Evolutionary conservation across 306 rosid genomes (phyloP), one percentile per base, ranked within the genome.

Genomic region (Rubus parviflorus): DNA sequence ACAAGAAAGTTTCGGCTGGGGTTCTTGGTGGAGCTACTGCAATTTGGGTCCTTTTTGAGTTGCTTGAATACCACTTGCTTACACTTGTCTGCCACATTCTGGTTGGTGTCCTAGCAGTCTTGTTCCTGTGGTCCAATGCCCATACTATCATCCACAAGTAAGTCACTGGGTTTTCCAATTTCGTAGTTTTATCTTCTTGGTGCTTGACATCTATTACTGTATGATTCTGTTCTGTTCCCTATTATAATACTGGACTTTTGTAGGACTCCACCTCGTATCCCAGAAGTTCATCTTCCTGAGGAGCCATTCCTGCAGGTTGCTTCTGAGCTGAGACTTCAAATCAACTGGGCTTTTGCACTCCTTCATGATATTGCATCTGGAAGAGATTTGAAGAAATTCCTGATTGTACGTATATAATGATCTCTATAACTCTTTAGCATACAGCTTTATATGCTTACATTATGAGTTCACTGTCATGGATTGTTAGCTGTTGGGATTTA

Each of bases 61-160:
- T 92, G 89, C 86, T 95, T 10, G 87, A 95, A 71, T 95, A 93
- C 72, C 93, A 95, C 70, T 82, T 95, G 72, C 97, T 95, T 69
- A 89, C 97, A 46, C 89, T 95, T 41, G 79, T 91, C 63, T 84
- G 90, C 77, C 94, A 93, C 83, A 74, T 81, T 75, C 73, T 74
- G 76, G 91, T 92, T 62, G 84, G 83, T 2, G 52, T 82, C 17
- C 91, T 95, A 52, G 96, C 96, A 8, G 8, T 85, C 77, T 77
- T 95, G 90, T 95, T 95, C 78, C 83, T 95, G 82, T 95, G 92
- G 92, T 90, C 99, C 81, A 95, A 88, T 87, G 99, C 88, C 66
- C 92, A 89, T 73, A 85, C 96, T 40, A 87, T 90, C 56, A 80
- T 95, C 83, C 70, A 95, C 87, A 95, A 95, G 98, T 95, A 85